phyloP scores from a whole-genome alignment of 2,329 filamentous ascomycete genomes.

The Escovopsis sp. region DNA sequence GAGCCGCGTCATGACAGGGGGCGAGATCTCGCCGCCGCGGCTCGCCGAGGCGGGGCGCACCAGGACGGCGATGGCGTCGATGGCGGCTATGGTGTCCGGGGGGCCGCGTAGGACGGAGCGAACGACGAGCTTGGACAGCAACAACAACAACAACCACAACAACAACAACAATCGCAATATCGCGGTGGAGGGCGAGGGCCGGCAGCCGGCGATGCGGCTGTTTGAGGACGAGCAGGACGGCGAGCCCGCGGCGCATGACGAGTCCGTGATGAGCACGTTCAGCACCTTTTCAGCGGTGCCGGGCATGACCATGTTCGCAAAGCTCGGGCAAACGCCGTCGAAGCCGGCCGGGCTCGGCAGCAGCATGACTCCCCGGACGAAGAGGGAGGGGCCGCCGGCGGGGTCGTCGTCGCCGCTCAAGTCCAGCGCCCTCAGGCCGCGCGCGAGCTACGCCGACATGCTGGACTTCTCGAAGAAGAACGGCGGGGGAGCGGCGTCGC shows the following conservation, averaged over 20 bases:
- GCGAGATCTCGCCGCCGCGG: constrained; percentile 42
- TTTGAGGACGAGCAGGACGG: too few species aligned
- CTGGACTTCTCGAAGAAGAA: constrained; percentile 67
- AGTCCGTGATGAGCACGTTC: constrained; percentile 67
- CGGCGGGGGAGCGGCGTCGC: constrained; percentile 15
- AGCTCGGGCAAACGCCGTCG: constrained; percentile 50
- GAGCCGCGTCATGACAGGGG: constrained; percentile 42
- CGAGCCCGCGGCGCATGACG: constrained; percentile 43
- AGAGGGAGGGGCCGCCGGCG: constrained; percentile 20
- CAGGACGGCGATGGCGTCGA: constrained; percentile 11
- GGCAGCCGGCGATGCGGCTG: constrained; percentile 23
- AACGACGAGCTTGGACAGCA: constrained; percentile 34
- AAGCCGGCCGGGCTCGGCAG: constrained; percentile 31
- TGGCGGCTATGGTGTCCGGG: too few species aligned
- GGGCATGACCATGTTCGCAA: constrained; percentile 71
- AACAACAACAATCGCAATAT: too few species aligned
- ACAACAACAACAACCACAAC: too few species aligned
- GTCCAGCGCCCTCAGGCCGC: constrained; percentile 65
- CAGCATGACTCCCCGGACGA: constrained; percentile 22
- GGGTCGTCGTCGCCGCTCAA: constrained; percentile 39
- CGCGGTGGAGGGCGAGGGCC: constrained; percentile 38
- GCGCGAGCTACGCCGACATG: too few species aligned
- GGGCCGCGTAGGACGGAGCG: too few species aligned
- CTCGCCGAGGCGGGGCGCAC: constrained; percentile 28
- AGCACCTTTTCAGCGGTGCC: constrained; percentile 84